Evolutionary conservation across 805 yeast genomes (phyloP).

Genomic region (Saturnispora quitensis): DNA sequence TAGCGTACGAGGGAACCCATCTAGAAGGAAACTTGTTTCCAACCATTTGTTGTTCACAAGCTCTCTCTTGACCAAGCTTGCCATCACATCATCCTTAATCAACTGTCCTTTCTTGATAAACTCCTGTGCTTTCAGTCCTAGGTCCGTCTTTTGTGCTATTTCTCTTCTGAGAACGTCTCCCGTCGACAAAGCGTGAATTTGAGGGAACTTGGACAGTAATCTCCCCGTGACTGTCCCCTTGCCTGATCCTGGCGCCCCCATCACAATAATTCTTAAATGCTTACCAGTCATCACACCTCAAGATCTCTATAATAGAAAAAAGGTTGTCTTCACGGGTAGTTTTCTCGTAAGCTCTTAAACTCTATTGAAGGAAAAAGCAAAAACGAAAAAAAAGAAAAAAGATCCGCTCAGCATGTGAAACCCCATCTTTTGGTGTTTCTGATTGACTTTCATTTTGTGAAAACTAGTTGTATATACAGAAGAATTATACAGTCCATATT

Average conservation of each 20-base stretch:
- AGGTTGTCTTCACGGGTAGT: neutral
- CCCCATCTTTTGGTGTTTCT: neutral
- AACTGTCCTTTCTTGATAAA: constrained; percentile 56
- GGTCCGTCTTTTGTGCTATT: constrained; percentile 41
- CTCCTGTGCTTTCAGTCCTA: constrained; percentile 49
- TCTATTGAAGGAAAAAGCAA: neutral
- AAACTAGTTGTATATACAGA: neutral
- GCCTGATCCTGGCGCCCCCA: constrained; percentile 96
- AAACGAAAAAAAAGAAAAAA: neutral
- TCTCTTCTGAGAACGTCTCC: constrained; percentile 77
- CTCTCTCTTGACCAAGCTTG: constrained; percentile 44
- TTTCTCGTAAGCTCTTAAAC: neutral
- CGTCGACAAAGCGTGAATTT: constrained; percentile 56
- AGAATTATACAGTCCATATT: neutral
- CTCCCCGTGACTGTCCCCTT: constrained; percentile 82
- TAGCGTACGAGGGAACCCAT: constrained; percentile 84
- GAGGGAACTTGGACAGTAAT: constrained; percentile 44
- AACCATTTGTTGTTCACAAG: constrained; percentile 37
- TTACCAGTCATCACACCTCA: constrained; percentile 11
- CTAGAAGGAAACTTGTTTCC: constrained; percentile 56
- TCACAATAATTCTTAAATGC: constrained; percentile 57
- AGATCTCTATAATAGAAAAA: neutral
- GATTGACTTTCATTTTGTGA: neutral
- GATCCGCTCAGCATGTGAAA: neutral
- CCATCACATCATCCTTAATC: constrained; percentile 67